Percentiles rank a stretch among this genome's conserved stretches.
phyloP scores from a whole-genome alignment of 805 yeast genomes.

The Candida nitratophila region DNA sequence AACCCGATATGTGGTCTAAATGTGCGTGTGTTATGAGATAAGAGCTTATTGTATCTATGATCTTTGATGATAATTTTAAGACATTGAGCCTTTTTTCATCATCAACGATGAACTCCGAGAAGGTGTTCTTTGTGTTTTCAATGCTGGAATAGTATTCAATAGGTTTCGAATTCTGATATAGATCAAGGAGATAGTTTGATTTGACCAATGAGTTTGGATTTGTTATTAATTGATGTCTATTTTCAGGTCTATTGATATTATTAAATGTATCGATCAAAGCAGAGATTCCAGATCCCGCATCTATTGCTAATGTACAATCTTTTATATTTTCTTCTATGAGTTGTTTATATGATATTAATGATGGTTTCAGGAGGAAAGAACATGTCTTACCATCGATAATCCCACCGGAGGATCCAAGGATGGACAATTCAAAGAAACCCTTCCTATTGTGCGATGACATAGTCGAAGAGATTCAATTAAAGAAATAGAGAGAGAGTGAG shows the following conservation, averaged over 20 bases:
- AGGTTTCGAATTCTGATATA: conserved; percentile 11
- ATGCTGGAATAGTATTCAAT: conserved; percentile 6
- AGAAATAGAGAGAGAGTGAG: too few relatives aligned
- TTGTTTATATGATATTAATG: conserved; percentile 31
- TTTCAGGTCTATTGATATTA: not conserved
- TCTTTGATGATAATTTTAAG: not conserved
- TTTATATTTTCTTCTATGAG: conserved; percentile 20
- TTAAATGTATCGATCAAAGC: conserved; percentile 36
- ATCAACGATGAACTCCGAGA: not conserved
- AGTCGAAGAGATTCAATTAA: too few relatives aligned
- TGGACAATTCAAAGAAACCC: conserved; percentile 46
- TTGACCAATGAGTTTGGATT: not conserved
- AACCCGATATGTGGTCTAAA: conserved; percentile 67
- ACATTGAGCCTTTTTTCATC: not conserved
- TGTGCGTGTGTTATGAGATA: conserved; percentile 76
- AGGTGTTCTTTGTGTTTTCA: not conserved
- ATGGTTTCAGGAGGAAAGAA: conserved; percentile 58
- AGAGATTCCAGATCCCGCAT: conserved; percentile 72
- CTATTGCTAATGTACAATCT: conserved; percentile 50
- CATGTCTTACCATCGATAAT: conserved; percentile 71
- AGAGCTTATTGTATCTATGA: conserved; percentile 8
- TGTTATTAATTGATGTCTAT: not conserved
- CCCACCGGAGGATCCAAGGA: conserved; percentile 81
- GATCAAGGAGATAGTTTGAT: conserved; percentile 7
- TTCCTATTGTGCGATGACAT: too few relatives aligned